These are phyloP conservation scores for Porcisia hertigi DNA, from an alignment of 208 protist species.

Conservation along the genomic window DNA sequence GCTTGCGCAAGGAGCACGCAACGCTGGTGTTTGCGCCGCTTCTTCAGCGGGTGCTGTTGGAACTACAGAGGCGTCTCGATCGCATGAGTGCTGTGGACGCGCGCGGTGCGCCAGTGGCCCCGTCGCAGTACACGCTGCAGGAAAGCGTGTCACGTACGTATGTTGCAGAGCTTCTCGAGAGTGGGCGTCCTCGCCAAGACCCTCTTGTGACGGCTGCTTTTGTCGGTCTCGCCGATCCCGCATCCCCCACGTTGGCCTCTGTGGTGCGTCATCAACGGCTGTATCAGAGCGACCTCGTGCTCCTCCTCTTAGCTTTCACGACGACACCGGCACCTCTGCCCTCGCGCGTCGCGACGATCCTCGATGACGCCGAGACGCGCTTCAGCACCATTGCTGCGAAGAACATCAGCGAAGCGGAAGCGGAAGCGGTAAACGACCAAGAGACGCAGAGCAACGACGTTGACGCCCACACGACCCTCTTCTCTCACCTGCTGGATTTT, in stretches of 20 bases:
- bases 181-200: slow-evolving; percentile 48
- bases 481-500: slow-evolving; percentile 43
- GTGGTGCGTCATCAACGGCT: slow-evolving; percentile 49
- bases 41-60: slow-evolving; percentile 49
- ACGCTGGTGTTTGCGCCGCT: slow-evolving; percentile 53
- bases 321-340: slow-evolving; percentile 21
- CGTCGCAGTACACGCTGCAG: slow-evolving; percentile 50
- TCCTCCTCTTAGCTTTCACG: slow-evolving; percentile 68
- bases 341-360: background rate
- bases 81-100: slow-evolving; percentile 36
- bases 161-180: slow-evolving; percentile 48
- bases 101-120: slow-evolving; percentile 13
- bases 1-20: slow-evolving; percentile 10
- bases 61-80: slow-evolving; percentile 63
- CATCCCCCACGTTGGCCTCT: background rate
- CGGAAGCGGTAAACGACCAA: slow-evolving; percentile 2
- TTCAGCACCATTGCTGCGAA: background rate
- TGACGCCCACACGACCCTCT: slow-evolving; percentile 62
- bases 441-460: background rate
- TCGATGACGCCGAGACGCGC: background rate
- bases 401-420: slow-evolving; percentile 3
- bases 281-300: slow-evolving; percentile 84
- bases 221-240: slow-evolving; percentile 3
- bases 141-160: slow-evolving; percentile 39
- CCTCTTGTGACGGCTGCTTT: slow-evolving; percentile 63